Conservation (phyloP, 768 basidiomycete genomes). For the Pleurotus salmoneostramineus region DNA sequence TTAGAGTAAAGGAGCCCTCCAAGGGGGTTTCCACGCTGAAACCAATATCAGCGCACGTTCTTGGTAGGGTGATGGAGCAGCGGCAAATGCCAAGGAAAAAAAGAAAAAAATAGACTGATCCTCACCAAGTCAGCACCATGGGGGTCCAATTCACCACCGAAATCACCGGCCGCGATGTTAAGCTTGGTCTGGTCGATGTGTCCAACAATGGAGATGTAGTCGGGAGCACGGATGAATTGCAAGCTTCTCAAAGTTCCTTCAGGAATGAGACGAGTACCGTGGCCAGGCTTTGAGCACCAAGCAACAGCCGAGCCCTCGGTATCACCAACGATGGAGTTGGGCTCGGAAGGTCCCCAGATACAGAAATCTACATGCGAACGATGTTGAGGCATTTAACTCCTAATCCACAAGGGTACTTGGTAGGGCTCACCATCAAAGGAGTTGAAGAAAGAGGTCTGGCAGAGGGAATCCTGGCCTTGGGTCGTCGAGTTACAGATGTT, state of each 20-base stretch:
- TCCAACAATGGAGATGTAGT: constrained; percentile 62
- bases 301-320: constrained; percentile 71
- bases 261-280: constrained; percentile 73
- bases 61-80: no score
- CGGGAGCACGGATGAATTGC: constrained; percentile 62
- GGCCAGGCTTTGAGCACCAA: constrained; percentile 72
- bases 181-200: constrained; percentile 68
- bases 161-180: constrained; percentile 52
- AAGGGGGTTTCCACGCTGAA: constrained; percentile 31
- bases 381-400: not conserved
- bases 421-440: constrained; percentile 41
- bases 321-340: constrained; percentile 53
- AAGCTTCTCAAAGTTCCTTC: constrained; percentile 61
- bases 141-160: constrained; percentile 69
- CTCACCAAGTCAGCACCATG: constrained; percentile 51
- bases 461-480: constrained; percentile 48
- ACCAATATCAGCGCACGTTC: not conserved
- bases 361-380: constrained; percentile 53
- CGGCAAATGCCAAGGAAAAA: no score
- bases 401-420: not conserved
- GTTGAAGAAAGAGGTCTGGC: constrained; percentile 55
- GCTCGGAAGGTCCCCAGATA: constrained; percentile 56
- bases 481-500: constrained; percentile 59
- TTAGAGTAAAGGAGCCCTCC: constrained; percentile 72
- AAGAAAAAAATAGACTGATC: not conserved